Conservation (phyloP, 2,329 filamentous ascomycete genomes). For the Neofusicoccum parvum region DNA sequence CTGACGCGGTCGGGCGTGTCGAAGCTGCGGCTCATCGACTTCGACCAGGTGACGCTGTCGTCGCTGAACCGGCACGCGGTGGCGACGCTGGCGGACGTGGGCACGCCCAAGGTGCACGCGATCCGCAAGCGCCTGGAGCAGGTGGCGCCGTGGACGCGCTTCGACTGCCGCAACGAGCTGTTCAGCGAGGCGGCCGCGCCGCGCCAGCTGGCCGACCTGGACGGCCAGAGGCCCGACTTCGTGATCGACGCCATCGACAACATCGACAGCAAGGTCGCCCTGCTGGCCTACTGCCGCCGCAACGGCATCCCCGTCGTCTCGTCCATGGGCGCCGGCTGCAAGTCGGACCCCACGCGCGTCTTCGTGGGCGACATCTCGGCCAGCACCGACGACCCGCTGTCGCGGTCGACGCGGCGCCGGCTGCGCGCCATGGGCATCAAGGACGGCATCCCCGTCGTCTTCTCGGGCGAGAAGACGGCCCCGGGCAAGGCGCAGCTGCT, state of each 20-base stretch:
- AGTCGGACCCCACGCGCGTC: conserved; percentile 81
- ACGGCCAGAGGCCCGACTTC: conserved; percentile 72
- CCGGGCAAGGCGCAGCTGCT: conserved; percentile 89
- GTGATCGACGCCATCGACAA: conserved; percentile 99
- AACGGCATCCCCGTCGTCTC: conserved; percentile 81
- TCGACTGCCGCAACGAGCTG: conserved; percentile 83
- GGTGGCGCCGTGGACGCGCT: conserved; percentile 87
- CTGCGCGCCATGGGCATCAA: conserved; percentile 77
- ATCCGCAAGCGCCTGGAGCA: conserved; percentile 79
- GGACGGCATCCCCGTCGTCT: conserved; percentile 87
- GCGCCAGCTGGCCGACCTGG: conserved; percentile 68
- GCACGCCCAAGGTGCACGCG: conserved; percentile 86
- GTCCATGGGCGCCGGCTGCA: conserved; percentile 95
- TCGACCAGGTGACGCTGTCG: conserved; percentile 94
- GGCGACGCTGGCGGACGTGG: conserved; percentile 90
- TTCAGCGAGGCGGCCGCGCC: conserved; percentile 71
- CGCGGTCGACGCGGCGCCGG: conserved; percentile 77
- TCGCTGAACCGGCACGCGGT: conserved; percentile 96
- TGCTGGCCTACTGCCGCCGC: conserved; percentile 84
- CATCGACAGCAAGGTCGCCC: conserved; percentile 91
- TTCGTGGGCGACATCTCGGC: conserved; percentile 88
- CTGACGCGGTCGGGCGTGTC: conserved; percentile 87
- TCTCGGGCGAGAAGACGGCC: conserved; percentile 85
- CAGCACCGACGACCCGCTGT: conserved; percentile 86
- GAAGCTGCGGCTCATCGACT: conserved; percentile 88